Evolutionary conservation across 768 basidiomycete genomes (phyloP), one percentile per base, ranked within the genome.

Genomic region (Tylopilus intermedius): DNA sequence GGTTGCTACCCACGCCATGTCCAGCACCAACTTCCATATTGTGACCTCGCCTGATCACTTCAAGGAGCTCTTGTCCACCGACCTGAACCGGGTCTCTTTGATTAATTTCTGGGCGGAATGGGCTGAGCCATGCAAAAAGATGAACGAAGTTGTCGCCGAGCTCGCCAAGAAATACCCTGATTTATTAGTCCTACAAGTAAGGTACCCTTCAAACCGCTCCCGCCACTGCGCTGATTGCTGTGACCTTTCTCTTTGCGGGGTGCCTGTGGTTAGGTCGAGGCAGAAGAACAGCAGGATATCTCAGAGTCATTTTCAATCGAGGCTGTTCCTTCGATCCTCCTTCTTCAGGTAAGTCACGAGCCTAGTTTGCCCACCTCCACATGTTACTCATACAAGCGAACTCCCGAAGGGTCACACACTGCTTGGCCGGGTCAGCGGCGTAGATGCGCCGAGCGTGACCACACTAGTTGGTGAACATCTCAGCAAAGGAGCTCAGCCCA

Each of bases 81-180:
- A 98, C 70, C 80, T 99, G 32, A 71, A 79, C 18, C 76, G 89
- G 21, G 79, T 95, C 22, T 94, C 94, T 4, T 75, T 95, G 35
- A 83, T 96, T 65, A 91, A 89, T 72, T 99, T 97, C 69, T 94
- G 93, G 88, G 90, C 94, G 40, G 75, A 82, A 70, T 88, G 92
- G 91, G 96, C 93, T 0, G 88, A 82, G 56, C 93, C 94, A 38
- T 98, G 94, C 76, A 78, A 78, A 61, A 79, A 86, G 61, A 95
- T 96, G 87, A 94, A 93, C 72, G 75, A 83, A 41, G 81, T 94
- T 30, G 80, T 88, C 15, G 54, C 63, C 8, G 87, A 89, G 62
- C 76, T 95, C 42, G 81, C 93, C 2, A 81, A 78, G 56, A 87
- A 88, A 65, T 79, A 91, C 63, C 74, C 82, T 0, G 59, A 73